Percentiles rank a stretch among this genome's conserved stretches.
Evolutionary conservation across 2,329 filamentous ascomycete genomes (phyloP).

Genomic region (Phaeosphaeria sp.): DNA sequence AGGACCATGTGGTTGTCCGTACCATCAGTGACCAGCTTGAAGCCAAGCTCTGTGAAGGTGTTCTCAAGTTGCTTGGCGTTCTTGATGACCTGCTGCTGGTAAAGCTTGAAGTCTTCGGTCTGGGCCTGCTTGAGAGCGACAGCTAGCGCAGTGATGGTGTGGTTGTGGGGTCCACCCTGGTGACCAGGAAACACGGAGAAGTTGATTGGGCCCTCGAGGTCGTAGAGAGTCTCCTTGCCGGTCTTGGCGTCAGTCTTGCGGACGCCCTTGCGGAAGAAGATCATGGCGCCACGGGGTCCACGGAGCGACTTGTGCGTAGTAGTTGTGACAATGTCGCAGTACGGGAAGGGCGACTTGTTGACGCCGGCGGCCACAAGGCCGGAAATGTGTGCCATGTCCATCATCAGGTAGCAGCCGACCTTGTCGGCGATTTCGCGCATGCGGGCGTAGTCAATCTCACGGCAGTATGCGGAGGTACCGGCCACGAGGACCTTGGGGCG

Average conservation of each 20-base stretch:
- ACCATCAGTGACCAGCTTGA: constrained; percentile 89
- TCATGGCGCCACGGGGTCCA: constrained; percentile 94
- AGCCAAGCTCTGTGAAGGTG: constrained; percentile 68
- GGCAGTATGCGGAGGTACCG: constrained; percentile 93
- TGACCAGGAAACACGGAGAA: constrained; percentile 96
- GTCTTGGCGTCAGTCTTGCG: constrained; percentile 83
- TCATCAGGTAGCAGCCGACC: constrained; percentile 87
- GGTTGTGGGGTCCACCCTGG: constrained; percentile 97
- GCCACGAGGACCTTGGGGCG: constrained; percentile 95
- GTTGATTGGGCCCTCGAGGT: constrained; percentile 94
- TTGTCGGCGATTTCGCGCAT: constrained; percentile 93
- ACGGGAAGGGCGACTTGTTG: constrained; percentile 85
- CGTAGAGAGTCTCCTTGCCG: constrained; percentile 83
- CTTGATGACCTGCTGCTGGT: constrained; percentile 87
- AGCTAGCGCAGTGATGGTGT: constrained; percentile 94
- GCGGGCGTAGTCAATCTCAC: constrained; percentile 91
- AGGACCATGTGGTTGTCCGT: constrained; percentile 98
- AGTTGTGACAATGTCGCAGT: constrained; percentile 94
- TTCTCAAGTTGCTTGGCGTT: constrained; percentile 91
- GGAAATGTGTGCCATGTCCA: constrained; percentile 97
- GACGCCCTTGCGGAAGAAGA: constrained; percentile 96
- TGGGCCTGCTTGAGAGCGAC: constrained; percentile 95
- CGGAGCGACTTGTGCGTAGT: constrained; percentile 98
- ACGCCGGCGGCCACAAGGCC: constrained; percentile 92
- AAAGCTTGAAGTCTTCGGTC: constrained; percentile 85